phyloP scores from a whole-genome alignment of 1,139 yeast genomes.

The Trichomonascaceae sp. region DNA sequence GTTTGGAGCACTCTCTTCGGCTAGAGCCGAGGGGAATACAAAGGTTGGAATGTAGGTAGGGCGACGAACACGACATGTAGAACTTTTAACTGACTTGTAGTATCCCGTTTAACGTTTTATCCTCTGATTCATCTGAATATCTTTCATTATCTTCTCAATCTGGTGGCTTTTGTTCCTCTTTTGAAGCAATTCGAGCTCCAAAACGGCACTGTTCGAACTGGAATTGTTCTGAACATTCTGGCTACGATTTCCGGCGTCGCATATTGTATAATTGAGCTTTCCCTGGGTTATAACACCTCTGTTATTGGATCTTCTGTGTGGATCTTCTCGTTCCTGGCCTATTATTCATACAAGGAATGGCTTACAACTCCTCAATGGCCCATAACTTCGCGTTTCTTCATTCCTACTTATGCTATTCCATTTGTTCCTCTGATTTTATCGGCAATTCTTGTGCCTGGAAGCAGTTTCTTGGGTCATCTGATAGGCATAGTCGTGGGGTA shows the following conservation, averaged over 20 bases:
- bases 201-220: conserved; percentile 87
- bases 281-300: conserved; percentile 48
- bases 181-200: conserved; percentile 56
- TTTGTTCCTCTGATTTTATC: conserved; percentile 46
- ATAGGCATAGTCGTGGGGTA: conserved; percentile 51
- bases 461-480: conserved; percentile 71
- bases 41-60: conserved; percentile 39
- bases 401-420: conserved; percentile 64
- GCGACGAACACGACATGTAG: conserved; percentile 2
- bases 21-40: conserved; percentile 56
- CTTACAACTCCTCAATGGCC: conserved; percentile 9
- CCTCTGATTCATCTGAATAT: conserved; percentile 61
- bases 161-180: conserved; percentile 58
- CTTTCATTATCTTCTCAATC: conserved; percentile 59
- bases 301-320: conserved; percentile 71
- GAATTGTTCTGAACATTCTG: conserved; percentile 65
- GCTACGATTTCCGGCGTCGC: conserved; percentile 68
- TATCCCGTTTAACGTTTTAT: conserved; percentile 66
- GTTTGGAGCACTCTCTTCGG: conserved; percentile 35
- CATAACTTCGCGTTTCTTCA: conserved; percentile 23
- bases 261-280: conserved; percentile 52
- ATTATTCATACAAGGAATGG: conserved; percentile 24
- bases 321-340: conserved; percentile 65
- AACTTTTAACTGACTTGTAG: conserved; percentile 12
- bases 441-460: conserved; percentile 46